Percentiles rank a stretch among this genome's conserved stretches.
phyloP scores from a whole-genome alignment of 208 protist genomes.

The Trypanosoma platydactyli region DNA sequence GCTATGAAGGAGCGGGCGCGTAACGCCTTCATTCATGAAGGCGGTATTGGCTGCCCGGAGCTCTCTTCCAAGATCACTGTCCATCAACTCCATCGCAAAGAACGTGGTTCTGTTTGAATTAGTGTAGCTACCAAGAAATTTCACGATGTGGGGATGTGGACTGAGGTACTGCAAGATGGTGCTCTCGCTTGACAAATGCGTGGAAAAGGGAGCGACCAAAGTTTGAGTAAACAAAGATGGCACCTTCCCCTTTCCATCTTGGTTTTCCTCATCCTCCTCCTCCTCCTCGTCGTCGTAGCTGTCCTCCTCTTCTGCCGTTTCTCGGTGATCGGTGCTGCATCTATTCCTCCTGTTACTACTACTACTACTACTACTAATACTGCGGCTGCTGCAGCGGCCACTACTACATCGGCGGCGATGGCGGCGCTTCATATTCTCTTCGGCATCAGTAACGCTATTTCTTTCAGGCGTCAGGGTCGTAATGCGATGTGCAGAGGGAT shows the following conservation, averaged over 20 bases:
- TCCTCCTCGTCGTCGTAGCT: background rate
- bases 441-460: background rate
- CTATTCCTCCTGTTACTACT: background rate
- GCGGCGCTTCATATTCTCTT: background rate
- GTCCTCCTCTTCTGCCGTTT: background rate
- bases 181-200: constrained; percentile 31
- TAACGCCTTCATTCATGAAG: constrained; percentile 45
- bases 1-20: constrained; percentile 39
- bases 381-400: background rate
- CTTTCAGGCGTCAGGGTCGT: background rate
- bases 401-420: too few species aligned
- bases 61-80: constrained; percentile 72
- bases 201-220: background rate
- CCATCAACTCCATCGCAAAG: constrained; percentile 81
- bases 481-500: background rate
- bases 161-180: constrained; percentile 51
- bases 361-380: background rate
- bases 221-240: background rate
- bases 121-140: constrained; percentile 50
- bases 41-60: constrained; percentile 43
- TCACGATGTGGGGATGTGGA: constrained; percentile 69
- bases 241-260: background rate
- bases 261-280: background rate
- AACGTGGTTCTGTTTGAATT: constrained; percentile 43
- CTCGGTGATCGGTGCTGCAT: background rate